A percentile compares a stretch with the other conserved stretches of the same genome.
Evolutionary conservation across 768 basidiomycete species (phyloP).

Genomic region (Serendipita sp.): DNA sequence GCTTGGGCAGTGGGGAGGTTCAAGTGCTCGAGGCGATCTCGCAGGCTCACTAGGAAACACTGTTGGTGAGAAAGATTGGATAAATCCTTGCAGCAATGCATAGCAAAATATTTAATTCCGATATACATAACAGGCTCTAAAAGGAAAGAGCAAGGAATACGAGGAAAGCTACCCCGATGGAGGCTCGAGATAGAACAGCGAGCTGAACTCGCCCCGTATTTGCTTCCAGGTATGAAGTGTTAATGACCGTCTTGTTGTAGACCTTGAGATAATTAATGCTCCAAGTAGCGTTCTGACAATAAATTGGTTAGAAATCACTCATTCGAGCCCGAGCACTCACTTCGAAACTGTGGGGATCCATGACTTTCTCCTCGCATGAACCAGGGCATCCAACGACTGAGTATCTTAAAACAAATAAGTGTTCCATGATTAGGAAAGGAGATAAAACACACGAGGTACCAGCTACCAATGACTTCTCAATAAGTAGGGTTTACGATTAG

Average conservation of each 20-base stretch:
- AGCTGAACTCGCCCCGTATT: neutral
- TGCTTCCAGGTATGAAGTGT: constrained; percentile 6
- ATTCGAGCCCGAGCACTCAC: constrained; percentile 25
- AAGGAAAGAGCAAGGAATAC: neutral
- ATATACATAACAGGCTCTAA: neutral
- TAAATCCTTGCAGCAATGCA: neutral
- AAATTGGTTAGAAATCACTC: neutral
- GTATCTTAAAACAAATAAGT: neutral
- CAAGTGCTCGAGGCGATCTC: neutral
- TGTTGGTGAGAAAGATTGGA: neutral
- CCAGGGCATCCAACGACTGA: constrained; percentile 44
- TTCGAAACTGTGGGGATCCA: constrained; percentile 55
- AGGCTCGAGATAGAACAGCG: neutral
- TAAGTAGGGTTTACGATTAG: neutral
- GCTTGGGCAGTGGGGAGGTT: neutral
- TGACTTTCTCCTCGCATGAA: constrained; percentile 44
- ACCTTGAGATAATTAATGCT: constrained; percentile 65
- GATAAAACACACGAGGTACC: neutral
- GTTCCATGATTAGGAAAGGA: neutral
- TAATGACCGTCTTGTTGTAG: constrained; percentile 41
- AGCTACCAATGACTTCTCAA: neutral
- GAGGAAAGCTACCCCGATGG: neutral
- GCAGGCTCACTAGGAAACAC: neutral
- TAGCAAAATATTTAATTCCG: neutral
- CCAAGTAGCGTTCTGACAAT: constrained; percentile 59